Conservation (phyloP, 345 rosid genomes). For the Salix exigua region DNA sequence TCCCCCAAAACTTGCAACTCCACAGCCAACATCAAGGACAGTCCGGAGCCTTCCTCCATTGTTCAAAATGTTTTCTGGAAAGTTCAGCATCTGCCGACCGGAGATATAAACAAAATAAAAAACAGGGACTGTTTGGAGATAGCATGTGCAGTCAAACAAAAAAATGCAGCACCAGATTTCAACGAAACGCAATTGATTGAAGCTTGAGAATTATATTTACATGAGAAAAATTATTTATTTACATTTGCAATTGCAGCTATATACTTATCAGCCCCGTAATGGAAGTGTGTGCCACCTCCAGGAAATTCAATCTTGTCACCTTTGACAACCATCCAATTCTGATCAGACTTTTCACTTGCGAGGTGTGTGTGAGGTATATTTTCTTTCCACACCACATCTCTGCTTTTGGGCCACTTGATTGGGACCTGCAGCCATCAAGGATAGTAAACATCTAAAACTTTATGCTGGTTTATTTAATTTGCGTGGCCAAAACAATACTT, state of each 20-base stretch:
- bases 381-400: slow-evolving; percentile 96
- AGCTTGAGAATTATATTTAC: no score
- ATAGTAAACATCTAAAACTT: no score
- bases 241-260: slow-evolving; percentile 82
- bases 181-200: no score
- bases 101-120: background rate
- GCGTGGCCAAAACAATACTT: no score
- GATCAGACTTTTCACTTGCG: slow-evolving; percentile 94
- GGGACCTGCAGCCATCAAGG: slow-evolving; percentile 55
- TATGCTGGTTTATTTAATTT: no score
- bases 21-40: slow-evolving; percentile 97
- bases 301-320: slow-evolving; percentile 96
- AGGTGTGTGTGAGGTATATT: slow-evolving; percentile 97
- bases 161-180: no score
- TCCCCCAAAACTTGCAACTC: slow-evolving; percentile 99
- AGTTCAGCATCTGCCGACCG: slow-evolving; percentile 83
- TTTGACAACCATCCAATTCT: slow-evolving; percentile 96
- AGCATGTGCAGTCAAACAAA: no score
- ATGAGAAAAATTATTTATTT: background rate
- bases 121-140: no score
- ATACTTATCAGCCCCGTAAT: slow-evolving; percentile 92
- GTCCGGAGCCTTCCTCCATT: slow-evolving; percentile 75
- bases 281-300: slow-evolving; percentile 99
- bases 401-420: slow-evolving; percentile 87
- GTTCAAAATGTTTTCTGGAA: slow-evolving; percentile 79